phyloP scores from a whole-genome alignment of 2,329 filamentous ascomycete species.

The Nectriaceae sp. region DNA sequence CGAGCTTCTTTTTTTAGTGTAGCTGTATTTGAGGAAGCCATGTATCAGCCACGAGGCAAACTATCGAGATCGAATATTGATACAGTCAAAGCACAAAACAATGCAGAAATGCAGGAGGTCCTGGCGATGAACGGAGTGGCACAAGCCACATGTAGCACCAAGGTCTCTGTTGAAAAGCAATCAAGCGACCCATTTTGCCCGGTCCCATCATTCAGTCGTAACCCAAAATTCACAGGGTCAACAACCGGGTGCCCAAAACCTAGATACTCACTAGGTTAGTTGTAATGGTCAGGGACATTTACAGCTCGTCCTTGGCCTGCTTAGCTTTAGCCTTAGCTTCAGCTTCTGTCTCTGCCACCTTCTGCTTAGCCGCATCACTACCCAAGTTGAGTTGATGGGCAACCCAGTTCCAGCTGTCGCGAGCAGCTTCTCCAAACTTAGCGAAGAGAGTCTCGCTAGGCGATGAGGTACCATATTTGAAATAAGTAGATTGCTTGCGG shows the following conservation, averaged over 20 bases:
- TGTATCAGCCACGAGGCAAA: not conserved
- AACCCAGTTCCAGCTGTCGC: constrained; percentile 54
- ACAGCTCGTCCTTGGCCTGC: constrained; percentile 52
- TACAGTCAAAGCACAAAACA: not conserved
- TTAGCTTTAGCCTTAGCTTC: constrained; percentile 32
- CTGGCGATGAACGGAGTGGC: no score
- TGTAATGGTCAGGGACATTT: no score
- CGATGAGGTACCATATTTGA: constrained; percentile 71
- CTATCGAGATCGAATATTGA: not conserved
- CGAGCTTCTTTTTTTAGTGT: no score
- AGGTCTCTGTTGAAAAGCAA: no score
- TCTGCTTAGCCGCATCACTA: constrained; percentile 49
- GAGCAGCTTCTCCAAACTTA: constrained; percentile 56
- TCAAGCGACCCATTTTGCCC: not conserved
- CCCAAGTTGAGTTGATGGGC: constrained; percentile 50
- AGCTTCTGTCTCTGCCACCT: constrained; percentile 40
- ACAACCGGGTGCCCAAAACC: no score
- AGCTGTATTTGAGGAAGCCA: no score
- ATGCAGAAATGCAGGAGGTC: not conserved
- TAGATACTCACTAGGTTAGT: not conserved
- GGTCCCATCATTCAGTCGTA: not conserved
- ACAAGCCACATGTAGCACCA: no score
- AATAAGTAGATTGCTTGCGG: constrained; percentile 73
- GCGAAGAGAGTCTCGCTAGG: constrained; percentile 67
- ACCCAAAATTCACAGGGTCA: not conserved